A percentile compares a stretch with the other conserved stretches of the same genome.
These are phyloP conservation scores for Trichoderma lentiforme DNA, from an alignment of 2,329 filamentous ascomycete genomes.

Conservation along the genomic window DNA sequence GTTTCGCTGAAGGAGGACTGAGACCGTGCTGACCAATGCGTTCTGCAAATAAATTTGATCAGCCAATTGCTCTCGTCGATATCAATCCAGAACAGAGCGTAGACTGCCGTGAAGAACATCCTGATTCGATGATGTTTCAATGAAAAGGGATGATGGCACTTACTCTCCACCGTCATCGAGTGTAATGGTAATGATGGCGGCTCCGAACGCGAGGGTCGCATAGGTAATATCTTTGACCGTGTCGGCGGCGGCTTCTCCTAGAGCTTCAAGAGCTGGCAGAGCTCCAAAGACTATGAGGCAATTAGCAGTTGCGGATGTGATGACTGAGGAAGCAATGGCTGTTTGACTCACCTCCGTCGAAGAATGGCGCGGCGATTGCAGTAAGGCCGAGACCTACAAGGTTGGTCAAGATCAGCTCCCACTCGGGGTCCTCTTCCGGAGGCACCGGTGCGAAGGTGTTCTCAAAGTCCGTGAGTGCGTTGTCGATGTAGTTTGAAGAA, in stretches of 20 bases:
- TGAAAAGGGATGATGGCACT: not conserved
- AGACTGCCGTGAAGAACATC: not conserved
- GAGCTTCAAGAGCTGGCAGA: not conserved
- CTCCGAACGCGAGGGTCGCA: not conserved
- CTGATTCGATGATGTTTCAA: not conserved
- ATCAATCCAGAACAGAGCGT: not conserved
- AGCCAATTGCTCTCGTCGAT: not conserved
- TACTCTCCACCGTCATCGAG: not conserved
- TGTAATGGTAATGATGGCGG: not conserved
- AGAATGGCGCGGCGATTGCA: slow-evolving; percentile 26
- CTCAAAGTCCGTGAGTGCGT: slow-evolving; percentile 22
- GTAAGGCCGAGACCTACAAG: slow-evolving; percentile 29
- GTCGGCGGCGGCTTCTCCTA: not conserved
- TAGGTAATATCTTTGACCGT: not conserved
- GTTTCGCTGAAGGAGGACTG: slow-evolving; percentile 30
- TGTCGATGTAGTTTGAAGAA: slow-evolving; percentile 20
- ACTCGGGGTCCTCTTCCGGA: slow-evolving; percentile 21
- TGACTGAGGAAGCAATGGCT: not conserved
- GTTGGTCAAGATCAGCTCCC: slow-evolving; percentile 30
- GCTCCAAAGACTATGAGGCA: not conserved
- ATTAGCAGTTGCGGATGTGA: not conserved
- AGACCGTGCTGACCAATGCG: slow-evolving; percentile 23
- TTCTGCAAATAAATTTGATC: not conserved
- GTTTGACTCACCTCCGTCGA: slow-evolving; percentile 22
- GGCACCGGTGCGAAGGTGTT: slow-evolving; percentile 20